Conservation (phyloP, 2,329 filamentous ascomycete genomes). For the Aspergillus eucalypticola region DNA sequence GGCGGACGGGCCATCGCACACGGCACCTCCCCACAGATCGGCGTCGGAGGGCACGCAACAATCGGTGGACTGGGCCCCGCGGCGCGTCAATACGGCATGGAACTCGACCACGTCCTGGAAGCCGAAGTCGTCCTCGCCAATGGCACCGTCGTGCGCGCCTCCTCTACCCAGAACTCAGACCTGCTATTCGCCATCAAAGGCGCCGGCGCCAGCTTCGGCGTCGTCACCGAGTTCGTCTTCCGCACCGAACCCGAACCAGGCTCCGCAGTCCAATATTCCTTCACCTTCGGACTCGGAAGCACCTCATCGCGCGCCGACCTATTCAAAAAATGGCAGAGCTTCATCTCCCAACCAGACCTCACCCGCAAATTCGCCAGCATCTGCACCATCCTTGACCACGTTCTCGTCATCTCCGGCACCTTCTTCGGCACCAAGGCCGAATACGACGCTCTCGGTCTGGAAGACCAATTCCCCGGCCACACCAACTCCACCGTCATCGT, state of each 20-base stretch:
- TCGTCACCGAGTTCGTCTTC: constrained; percentile 43
- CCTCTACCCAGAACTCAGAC: constrained; percentile 30
- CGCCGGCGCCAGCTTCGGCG: constrained; percentile 40
- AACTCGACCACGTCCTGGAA: constrained; percentile 52
- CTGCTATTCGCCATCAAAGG: constrained; percentile 40
- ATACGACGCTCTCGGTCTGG: constrained; percentile 47
- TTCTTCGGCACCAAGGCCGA: constrained; percentile 63
- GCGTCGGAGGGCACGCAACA: constrained; percentile 44
- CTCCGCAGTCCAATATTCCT: constrained; percentile 60
- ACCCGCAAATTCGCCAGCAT: constrained; percentile 61
- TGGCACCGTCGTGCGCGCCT: constrained; percentile 34
- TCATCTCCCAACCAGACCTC: constrained; percentile 56
- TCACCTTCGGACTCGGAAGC: constrained; percentile 51
- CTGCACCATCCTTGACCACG: constrained; percentile 57
- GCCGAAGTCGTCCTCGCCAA: constrained; percentile 51
- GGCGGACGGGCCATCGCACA: constrained; percentile 40
- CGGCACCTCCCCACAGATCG: constrained; percentile 42
- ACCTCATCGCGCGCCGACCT: constrained; percentile 51
- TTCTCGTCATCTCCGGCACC: constrained; percentile 59
- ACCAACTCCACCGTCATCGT: constrained; percentile 24
- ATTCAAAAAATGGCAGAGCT: constrained; percentile 60
- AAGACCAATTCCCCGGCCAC: constrained; percentile 25
- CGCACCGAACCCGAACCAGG: constrained; percentile 39
- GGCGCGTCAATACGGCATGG: constrained; percentile 52
- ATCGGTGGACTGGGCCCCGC: constrained; percentile 42